A percentile compares a stretch with the other conserved stretches of the same genome.
These are phyloP conservation scores for Saccharum hybrid DNA, from an alignment of 202 grass and related monocot genomes.

Conservation along the genomic window DNA sequence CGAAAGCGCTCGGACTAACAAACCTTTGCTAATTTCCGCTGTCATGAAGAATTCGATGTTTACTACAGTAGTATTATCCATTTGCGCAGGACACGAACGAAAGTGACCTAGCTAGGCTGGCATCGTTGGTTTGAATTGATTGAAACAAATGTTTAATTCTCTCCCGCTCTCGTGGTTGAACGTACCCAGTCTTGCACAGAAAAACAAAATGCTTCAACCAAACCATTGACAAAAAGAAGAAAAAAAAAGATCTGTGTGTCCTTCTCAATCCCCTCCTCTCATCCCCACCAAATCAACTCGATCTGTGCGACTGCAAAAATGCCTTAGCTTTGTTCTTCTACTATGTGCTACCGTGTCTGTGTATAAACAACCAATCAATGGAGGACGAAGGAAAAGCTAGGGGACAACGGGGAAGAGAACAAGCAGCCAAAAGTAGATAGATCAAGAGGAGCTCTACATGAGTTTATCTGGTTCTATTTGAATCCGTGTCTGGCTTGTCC, in stretches of 20 bases:
- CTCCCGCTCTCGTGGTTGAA: too few relatives aligned
- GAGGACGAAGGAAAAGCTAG: neutral
- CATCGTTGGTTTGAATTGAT: neutral
- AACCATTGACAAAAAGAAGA: constrained; percentile 51
- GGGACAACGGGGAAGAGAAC: constrained; percentile 26
- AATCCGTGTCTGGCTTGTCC: too few relatives aligned
- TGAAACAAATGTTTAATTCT: neutral
- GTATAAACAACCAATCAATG: constrained; percentile 25
- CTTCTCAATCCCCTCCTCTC: neutral
- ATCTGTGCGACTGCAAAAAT: neutral
- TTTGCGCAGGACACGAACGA: neutral
- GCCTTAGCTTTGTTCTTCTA: neutral
- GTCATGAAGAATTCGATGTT: neutral
- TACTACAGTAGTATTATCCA: neutral
- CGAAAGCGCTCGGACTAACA: constrained; percentile 9
- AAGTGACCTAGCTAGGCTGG: neutral
- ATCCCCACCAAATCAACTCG: constrained; percentile 22
- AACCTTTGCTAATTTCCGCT: neutral
- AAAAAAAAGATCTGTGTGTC: neutral
- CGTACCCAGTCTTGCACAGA: neutral
- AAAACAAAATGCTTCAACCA: constrained; percentile 38
- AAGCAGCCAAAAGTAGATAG: constrained; percentile 33
- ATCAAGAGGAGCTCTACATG: constrained; percentile 9
- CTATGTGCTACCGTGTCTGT: constrained; percentile 25
- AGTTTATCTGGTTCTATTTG: neutral